Base-by-base conservation (phyloP, 805 yeast species). In the Starmerella apis region DNA sequence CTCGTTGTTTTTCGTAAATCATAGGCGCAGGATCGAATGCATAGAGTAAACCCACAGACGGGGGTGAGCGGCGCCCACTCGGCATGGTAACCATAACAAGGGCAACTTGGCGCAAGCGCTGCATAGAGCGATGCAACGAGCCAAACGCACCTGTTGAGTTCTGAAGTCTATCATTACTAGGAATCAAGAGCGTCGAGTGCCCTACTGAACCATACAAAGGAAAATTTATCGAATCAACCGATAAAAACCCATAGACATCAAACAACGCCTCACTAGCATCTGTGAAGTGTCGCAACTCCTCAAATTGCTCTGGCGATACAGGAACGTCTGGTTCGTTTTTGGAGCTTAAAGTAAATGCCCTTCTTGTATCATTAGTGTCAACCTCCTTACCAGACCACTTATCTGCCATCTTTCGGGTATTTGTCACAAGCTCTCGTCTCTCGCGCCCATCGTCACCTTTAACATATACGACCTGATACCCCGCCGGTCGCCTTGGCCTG, bases 71-170 rank as follows among this genome's bases (percentile, higher is more conserved):
- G 2, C 41, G 19, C 16, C 20, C 20, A 13, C 20, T 32, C 3
- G 47, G 31, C 13, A 39, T 24, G 19, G 42, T 36, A 10, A 45
- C 13, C 3, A 37, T 18, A 14, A 83, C 74, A 7, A 90, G 65
- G 0, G 84, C 92, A 58, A 74, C 78, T 58, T 75, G 75, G 2
- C 71, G 60, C 36, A 73, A 68, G 43, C 71, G 71, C 4, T 67
- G 61, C 65, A 92, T 65, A 2, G 80, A 72, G 50, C 77, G 78
- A 60, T 78, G 84, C 11, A 90, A 65, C 0, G 87, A 74, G 0
- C 84, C 71, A 59, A 87, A 75, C 0, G 90, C 81, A 27, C 76
- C 67, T 23, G 73, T 68, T 0, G 95, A 83, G 23, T 88, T 84
- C 23, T 72, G 65, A 52, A 69, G 76, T 0, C 72, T 72, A 1